phyloP scores from a whole-genome alignment of 2,329 filamentous ascomycete species.

The Didymella sp. region DNA sequence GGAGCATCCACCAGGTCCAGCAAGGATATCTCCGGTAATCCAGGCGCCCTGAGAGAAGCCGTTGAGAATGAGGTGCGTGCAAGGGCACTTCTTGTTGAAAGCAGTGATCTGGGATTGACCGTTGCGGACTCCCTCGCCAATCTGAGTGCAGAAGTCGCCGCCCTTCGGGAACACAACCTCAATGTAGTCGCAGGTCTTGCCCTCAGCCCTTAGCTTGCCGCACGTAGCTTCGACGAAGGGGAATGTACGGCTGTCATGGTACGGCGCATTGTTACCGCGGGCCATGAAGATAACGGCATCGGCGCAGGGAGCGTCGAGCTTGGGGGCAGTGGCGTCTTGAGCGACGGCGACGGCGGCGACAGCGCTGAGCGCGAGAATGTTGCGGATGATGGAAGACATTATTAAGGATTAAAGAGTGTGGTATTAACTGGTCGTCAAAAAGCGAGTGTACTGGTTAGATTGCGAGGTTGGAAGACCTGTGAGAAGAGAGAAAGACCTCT shows the following conservation, averaged over 20 bases:
- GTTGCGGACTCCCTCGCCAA: slow-evolving; percentile 30
- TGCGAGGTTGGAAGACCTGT: slow-evolving; percentile 30
- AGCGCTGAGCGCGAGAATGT: slow-evolving; percentile 31
- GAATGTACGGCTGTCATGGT: slow-evolving; percentile 32
- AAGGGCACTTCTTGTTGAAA: slow-evolving; percentile 62
- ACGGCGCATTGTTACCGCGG: slow-evolving; percentile 34
- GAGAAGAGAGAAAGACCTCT: slow-evolving; percentile 29
- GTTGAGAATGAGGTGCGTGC: slow-evolving; percentile 63
- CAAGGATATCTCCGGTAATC: slow-evolving; percentile 66
- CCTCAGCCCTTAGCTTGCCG: slow-evolving; percentile 30
- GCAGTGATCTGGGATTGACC: slow-evolving; percentile 55
- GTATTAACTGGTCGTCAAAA: slow-evolving; percentile 27
- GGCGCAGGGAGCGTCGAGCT: slow-evolving; percentile 34
- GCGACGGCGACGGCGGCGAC: slow-evolving; percentile 37
- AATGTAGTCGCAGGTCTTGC: slow-evolving; percentile 36
- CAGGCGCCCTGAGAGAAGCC: slow-evolving; percentile 67
- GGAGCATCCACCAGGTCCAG: slow-evolving; percentile 51
- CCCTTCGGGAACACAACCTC: slow-evolving; percentile 29
- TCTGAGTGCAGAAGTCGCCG: slow-evolving; percentile 29
- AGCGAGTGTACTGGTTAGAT: slow-evolving; percentile 33
- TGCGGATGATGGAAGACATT: slow-evolving; percentile 37
- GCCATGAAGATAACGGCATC: slow-evolving; percentile 35
- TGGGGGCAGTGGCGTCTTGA: slow-evolving; percentile 36
- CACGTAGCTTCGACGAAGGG: slow-evolving; percentile 32
- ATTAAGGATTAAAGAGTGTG: slow-evolving; percentile 36